Base-by-base conservation (phyloP, 495 filamentous ascomycete species). In the Neurospora sp. region DNA sequence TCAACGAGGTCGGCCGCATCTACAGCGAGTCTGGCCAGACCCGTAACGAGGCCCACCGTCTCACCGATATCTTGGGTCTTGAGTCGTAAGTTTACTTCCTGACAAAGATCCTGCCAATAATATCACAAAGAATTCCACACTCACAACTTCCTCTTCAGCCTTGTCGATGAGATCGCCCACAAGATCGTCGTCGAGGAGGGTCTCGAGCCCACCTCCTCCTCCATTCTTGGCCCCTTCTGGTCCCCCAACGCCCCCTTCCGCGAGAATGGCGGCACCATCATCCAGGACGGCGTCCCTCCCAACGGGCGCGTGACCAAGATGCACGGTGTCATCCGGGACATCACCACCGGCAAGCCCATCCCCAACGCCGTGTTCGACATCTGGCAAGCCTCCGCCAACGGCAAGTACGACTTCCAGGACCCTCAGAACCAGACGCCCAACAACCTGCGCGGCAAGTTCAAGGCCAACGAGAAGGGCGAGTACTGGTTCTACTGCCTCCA, bases 351-450 rank as follows among this genome's bases (percentile, higher is more conserved):
- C 77, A 85, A 88, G 82, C 90, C 90, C 72, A 90, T 95, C 80
- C 87, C 84, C 69, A 82, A 82, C 77, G 92, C 91, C 77, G 89
- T 92, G 72, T 88, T 95, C 79, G 93, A 96, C 81, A 91, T 94
- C 85, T 96, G 93, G 93, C 92, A 96, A 80, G 92, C 92, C 48
- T 91, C 89, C 8, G 86, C 92, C 82, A 96, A 94, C 85, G 92
- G 92, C 78, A 88, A 92, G 79, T 96, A 96, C 88, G 93, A 96
- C 81, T 93, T 94, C 89, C 93, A 96, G 84, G 93, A 94, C 82
- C 90, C 91, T 44, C 84, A 89, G 42, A 86, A 87, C 81, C 92
- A 95, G 86, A 82, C 84, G 66, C 89, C 91, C 81, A 93, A 92
- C 87, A 95, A 95, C 86, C 86, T 95, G 35, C 88, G 93, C 71